Conservation (phyloP, 139 green algal species). For the Coelastrella sp. region DNA sequence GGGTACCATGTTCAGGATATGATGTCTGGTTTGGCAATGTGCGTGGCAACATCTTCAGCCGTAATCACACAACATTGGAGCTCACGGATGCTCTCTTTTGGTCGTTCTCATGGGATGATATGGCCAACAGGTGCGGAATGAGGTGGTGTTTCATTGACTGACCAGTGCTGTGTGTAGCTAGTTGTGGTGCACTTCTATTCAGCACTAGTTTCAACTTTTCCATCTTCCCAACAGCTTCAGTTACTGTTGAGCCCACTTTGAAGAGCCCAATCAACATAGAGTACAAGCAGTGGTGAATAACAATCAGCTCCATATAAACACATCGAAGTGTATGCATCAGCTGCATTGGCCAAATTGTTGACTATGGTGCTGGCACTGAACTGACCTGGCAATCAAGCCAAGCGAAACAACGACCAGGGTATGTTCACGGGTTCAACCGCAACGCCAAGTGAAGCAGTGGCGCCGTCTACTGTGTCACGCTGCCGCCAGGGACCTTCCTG, state of each 20-base stretch:
- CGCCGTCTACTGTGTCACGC: too few relatives aligned
- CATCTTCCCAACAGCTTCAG: too few relatives aligned
- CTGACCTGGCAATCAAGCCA: too few relatives aligned
- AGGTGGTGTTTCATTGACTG: too few relatives aligned
- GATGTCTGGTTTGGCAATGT: slow-evolving; percentile 78
- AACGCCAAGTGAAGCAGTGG: too few relatives aligned
- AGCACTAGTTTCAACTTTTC: too few relatives aligned
- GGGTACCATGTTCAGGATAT: slow-evolving; percentile 61
- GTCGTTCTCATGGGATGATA: slow-evolving; percentile 70
- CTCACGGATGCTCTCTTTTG: slow-evolving; percentile 57
- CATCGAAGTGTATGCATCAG: background rate
- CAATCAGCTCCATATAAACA: background rate
- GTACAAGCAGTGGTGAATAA: background rate
- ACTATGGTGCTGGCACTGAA: too few relatives aligned
- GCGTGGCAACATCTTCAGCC: slow-evolving; percentile 65
- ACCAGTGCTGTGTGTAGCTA: too few relatives aligned
- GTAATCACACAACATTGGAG: slow-evolving; percentile 55
- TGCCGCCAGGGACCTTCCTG: slow-evolving; percentile 59
- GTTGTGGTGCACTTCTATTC: too few relatives aligned
- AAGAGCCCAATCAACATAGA: background rate
- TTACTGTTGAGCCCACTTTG: background rate
- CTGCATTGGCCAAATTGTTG: too few relatives aligned
- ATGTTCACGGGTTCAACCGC: too few relatives aligned
- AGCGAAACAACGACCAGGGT: too few relatives aligned
- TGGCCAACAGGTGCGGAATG: slow-evolving; percentile 50